A percentile compares a stretch with the other conserved stretches of the same genome.
These are phyloP conservation scores for Lotus japonicus DNA, from an alignment of 306 rosid genomes.

Conservation along the genomic window DNA sequence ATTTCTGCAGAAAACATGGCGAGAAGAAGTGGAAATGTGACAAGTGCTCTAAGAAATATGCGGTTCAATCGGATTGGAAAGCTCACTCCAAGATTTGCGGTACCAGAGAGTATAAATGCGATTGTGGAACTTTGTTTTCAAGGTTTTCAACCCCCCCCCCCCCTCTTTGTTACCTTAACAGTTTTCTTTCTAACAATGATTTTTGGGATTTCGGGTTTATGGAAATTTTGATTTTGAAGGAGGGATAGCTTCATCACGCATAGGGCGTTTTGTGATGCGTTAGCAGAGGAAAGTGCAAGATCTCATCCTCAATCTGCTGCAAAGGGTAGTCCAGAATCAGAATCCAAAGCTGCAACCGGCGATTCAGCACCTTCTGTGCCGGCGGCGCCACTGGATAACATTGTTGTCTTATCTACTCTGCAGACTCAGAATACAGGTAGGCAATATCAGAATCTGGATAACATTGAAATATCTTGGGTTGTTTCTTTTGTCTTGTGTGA, in stretches of 20 bases:
- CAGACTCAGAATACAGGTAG: conserved; percentile 56
- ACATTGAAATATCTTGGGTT: background rate
- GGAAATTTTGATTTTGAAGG: conserved; percentile 37
- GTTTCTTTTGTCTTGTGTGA: conserved; percentile 34
- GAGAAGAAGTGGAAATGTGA: conserved; percentile 97
- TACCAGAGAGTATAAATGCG: conserved; percentile 82
- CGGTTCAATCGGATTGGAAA: conserved; percentile 93
- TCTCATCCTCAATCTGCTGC: conserved; percentile 28
- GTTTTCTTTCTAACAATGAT: background rate
- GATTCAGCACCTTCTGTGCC: conserved; percentile 17
- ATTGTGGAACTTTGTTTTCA: conserved; percentile 69
- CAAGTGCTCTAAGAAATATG: conserved; percentile 81
- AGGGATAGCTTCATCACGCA: conserved; percentile 89
- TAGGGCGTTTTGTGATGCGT: conserved; percentile 84
- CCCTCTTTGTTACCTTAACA: no score
- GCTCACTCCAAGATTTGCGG: conserved; percentile 88
- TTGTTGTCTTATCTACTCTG: conserved; percentile 26
- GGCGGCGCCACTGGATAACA: background rate
- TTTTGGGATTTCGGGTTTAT: conserved; percentile 17
- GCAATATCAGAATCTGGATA: conserved; percentile 10
- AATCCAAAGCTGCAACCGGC: conserved; percentile 20
- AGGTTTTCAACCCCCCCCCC: no score
- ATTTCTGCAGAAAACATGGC: conserved; percentile 81
- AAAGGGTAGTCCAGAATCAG: conserved; percentile 30
- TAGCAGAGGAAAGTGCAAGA: conserved; percentile 65